These are phyloP conservation scores for Blumeria graminis DNA, from an alignment of 2,329 filamentous ascomycete genomes.

Conservation along the genomic window DNA sequence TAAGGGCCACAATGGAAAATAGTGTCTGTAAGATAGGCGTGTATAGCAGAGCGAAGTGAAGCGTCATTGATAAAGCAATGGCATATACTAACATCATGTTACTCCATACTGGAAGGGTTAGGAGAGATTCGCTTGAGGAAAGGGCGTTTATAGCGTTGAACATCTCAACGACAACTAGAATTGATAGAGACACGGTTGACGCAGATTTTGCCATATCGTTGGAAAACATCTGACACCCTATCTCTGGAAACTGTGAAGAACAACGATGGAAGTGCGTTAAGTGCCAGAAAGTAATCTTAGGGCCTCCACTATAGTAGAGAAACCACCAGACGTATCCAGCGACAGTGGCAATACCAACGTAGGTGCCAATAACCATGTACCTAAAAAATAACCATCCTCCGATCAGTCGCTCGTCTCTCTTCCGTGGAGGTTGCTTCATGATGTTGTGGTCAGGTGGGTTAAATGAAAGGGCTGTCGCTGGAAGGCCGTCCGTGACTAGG, in stretches of 20 bases:
- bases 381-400: constrained; percentile 93
- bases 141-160: constrained; percentile 97
- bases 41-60: constrained; percentile 89
- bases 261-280: constrained; percentile 87
- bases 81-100: constrained; percentile 98
- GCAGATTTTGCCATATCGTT: constrained; percentile 71
- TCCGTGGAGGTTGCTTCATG: constrained; percentile 78
- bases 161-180: constrained; percentile 96
- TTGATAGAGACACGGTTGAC: constrained; percentile 77
- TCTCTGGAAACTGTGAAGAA: constrained; percentile 59
- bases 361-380: constrained; percentile 87
- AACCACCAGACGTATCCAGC: constrained; percentile 99
- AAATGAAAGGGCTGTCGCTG: constrained; percentile 88
- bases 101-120: constrained; percentile 88
- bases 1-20: constrained; percentile 76
- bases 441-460: constrained; percentile 97
- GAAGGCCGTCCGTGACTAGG: constrained; percentile 87
- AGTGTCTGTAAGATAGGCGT: constrained; percentile 67
- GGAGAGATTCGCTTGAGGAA: constrained; percentile 77
- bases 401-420: constrained; percentile 80
- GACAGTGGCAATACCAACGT: constrained; percentile 85
- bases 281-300: constrained; percentile 77
- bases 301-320: constrained; percentile 78
- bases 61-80: constrained; percentile 72
- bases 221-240: constrained; percentile 79